phyloP scores from a whole-genome alignment of 2,329 filamentous ascomycete genomes.

The Colletotrichum tanaceti region DNA sequence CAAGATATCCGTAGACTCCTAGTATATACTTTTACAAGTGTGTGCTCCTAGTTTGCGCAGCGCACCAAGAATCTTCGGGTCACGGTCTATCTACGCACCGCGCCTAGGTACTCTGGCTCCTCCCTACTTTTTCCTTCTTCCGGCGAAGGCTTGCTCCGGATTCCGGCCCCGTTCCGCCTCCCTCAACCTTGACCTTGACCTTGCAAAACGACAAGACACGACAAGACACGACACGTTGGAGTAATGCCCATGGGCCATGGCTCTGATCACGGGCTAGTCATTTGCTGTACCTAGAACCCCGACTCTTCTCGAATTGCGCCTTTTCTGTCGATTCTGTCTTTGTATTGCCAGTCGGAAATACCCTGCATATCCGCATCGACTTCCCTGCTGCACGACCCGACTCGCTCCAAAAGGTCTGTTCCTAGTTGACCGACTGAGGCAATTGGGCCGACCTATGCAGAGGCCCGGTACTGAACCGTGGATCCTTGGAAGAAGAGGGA shows the following conservation, averaged over 20 bases:
- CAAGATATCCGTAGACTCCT: too few species aligned
- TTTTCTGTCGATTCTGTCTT: neutral
- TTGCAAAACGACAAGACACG: neutral
- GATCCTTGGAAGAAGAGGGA: constrained; percentile 31
- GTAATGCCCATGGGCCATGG: neutral
- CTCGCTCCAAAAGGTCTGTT: constrained; percentile 16
- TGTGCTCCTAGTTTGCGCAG: neutral
- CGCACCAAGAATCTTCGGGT: neutral
- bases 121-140: constrained; percentile 1
- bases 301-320: constrained; percentile 2
- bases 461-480: constrained; percentile 26
- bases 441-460: constrained; percentile 22
- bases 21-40: too few species aligned
- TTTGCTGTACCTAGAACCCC: constrained; percentile 2
- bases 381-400: neutral
- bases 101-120: neutral
- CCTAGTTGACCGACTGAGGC: constrained; percentile 23
- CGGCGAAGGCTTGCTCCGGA: constrained; percentile 5
- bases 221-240: neutral
- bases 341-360: neutral
- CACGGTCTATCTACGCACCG: neutral
- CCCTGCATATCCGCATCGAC: constrained; percentile 2
- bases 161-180: constrained; percentile 11
- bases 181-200: constrained; percentile 17
- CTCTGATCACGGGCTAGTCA: neutral